phyloP scores from a whole-genome alignment of 805 yeast species.

The Isabelozyma pseudorhagii region DNA sequence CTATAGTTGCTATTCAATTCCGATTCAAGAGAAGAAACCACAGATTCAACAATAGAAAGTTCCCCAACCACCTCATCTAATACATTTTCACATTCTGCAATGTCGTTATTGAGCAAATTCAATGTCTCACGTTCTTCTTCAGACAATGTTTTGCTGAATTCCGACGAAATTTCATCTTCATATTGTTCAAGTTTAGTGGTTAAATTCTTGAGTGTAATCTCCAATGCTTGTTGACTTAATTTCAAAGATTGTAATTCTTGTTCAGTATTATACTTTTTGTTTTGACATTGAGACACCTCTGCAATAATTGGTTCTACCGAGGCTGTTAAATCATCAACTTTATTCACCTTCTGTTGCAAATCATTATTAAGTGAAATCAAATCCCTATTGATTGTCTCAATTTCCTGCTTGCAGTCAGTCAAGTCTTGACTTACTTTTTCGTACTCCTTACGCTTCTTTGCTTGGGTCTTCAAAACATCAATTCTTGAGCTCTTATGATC shows the following conservation, averaged over 20 bases:
- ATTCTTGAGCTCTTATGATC: conserved; percentile 66
- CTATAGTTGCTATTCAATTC: conserved; percentile 57
- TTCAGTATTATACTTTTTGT: conserved; percentile 39
- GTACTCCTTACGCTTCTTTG: conserved; percentile 49
- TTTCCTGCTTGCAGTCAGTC: conserved; percentile 29
- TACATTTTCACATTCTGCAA: conserved; percentile 37
- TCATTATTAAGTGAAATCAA: conserved; percentile 50
- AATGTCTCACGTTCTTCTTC: conserved; percentile 46
- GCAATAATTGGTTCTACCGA: conserved; percentile 43
- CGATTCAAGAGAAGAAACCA: conserved; percentile 45
- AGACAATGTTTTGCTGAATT: conserved; percentile 53
- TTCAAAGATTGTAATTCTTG: conserved; percentile 40
- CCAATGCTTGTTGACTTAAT: conserved; percentile 31
- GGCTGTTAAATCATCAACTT: conserved; percentile 42
- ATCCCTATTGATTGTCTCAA: conserved; percentile 46
- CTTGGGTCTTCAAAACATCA: conserved; percentile 61
- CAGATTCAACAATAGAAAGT: conserved; percentile 45
- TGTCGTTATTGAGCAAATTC: conserved; percentile 23
- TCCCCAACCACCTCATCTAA: conserved; percentile 39
- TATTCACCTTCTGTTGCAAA: conserved; percentile 29
- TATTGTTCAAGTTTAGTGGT: conserved; percentile 41
- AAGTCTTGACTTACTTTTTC: conserved; percentile 37
- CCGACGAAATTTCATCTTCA: conserved; percentile 47
- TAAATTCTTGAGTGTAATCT: conserved; percentile 29
- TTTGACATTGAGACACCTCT: conserved; percentile 38